phyloP scores from a whole-genome alignment of 225 moss, liverwort and hornwort genomes.

The Marchantia paleacea region DNA sequence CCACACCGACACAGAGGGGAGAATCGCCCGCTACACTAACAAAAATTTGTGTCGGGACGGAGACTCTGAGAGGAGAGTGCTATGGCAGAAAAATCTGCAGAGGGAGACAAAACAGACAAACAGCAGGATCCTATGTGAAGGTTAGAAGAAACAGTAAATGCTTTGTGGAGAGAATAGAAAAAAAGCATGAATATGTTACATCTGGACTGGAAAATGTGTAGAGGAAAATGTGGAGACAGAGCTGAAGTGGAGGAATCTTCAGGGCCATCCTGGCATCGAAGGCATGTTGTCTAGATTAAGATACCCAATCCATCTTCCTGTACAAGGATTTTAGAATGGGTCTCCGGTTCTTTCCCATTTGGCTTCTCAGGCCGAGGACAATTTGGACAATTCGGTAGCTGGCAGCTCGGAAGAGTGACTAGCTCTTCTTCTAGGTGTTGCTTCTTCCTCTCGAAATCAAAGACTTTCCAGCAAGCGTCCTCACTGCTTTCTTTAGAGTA shows the following conservation, averaged over 20 bases:
- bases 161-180: too few species aligned
- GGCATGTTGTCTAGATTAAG: too few species aligned
- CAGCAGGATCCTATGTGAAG: too few species aligned
- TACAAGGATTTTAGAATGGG: too few species aligned
- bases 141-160: too few species aligned
- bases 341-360: neutral
- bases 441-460: constrained; percentile 46
- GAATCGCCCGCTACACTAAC: neutral
- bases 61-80: neutral
- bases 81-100: neutral
- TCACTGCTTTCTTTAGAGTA: constrained; percentile 23
- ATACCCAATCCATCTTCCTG: too few species aligned
- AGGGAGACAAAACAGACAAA: neutral
- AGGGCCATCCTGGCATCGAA: too few species aligned
- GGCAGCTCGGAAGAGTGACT: constrained; percentile 17
- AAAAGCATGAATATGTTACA: too few species aligned
- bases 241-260: too few species aligned
- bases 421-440: constrained; percentile 44
- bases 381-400: constrained; percentile 20
- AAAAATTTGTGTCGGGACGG: neutral
- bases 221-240: too few species aligned
- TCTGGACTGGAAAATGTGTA: too few species aligned
- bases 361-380: constrained; percentile 8
- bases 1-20: neutral
- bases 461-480: constrained; percentile 41